phyloP scores from a whole-genome alignment of 768 basidiomycete species.

The Symmetrospora coprosmae region DNA sequence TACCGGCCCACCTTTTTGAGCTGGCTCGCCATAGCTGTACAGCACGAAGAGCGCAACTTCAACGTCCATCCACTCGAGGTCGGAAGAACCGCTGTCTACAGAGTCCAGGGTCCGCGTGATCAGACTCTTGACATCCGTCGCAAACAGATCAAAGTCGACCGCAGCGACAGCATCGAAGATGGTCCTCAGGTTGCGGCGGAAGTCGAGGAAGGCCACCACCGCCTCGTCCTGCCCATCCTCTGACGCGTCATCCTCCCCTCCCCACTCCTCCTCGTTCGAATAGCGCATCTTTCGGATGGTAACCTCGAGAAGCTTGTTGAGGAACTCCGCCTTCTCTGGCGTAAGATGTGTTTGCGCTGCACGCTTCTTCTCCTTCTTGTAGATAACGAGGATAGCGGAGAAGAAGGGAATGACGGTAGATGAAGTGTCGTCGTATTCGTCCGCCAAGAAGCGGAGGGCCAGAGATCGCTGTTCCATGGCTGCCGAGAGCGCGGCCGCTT shows the following conservation, averaged over 20 bases:
- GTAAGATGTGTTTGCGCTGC: constrained; percentile 45
- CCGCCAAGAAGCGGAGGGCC: constrained; percentile 74
- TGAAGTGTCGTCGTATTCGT: constrained; percentile 77
- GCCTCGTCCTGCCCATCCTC: constrained; percentile 74
- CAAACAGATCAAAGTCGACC: constrained; percentile 74
- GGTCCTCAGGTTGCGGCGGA: constrained; percentile 72
- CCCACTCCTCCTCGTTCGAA: constrained; percentile 45
- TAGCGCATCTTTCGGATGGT: constrained; percentile 80
- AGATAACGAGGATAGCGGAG: constrained; percentile 55
- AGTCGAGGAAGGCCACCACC: constrained; percentile 64
- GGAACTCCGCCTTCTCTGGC: constrained; percentile 52
- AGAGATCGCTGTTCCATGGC: constrained; percentile 49
- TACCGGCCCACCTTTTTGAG: constrained; percentile 54
- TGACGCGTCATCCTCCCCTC: constrained; percentile 43
- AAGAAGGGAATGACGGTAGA: constrained; percentile 71
- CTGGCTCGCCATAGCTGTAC: constrained; percentile 70
- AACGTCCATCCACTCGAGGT: constrained; percentile 76
- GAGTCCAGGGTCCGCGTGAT: constrained; percentile 61
- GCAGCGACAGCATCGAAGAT: constrained; percentile 75
- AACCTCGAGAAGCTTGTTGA: constrained; percentile 60
- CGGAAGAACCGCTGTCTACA: constrained; percentile 45
- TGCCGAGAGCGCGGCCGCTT: neutral
- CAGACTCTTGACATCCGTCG: constrained; percentile 56
- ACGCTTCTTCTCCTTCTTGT: constrained; percentile 50
- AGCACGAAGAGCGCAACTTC: constrained; percentile 87